Conservation (phyloP, 257 asterid species). For the Galeopsis tetrahit region DNA sequence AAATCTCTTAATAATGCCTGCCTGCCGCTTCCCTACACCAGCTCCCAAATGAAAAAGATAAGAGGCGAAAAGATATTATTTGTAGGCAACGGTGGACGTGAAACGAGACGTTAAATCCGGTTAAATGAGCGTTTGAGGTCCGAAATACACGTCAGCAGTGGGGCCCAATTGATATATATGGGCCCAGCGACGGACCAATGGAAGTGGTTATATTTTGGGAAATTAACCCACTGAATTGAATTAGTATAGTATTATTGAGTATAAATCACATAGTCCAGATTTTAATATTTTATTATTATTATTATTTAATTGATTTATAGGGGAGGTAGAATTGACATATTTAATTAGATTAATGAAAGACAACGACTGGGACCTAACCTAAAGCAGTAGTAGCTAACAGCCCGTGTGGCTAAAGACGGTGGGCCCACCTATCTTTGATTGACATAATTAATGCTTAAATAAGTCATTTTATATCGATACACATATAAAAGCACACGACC, state of each 20-base stretch:
- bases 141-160: conserved; percentile 45
- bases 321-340: not conserved
- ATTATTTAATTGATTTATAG: not conserved
- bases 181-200: conserved; percentile 36
- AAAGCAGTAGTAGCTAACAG: not conserved
- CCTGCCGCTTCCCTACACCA: conserved; percentile 21
- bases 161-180: conserved; percentile 34
- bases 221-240: conserved; percentile 9
- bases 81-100: conserved; percentile 42
- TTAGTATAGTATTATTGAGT: not conserved
- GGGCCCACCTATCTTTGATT: not conserved
- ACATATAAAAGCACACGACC: no score
- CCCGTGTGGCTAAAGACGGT: not conserved
- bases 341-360: not conserved
- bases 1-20: conserved; percentile 27
- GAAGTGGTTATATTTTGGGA: conserved; percentile 17
- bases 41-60: conserved; percentile 21
- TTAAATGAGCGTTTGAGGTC: conserved; percentile 39
- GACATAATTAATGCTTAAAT: no score
- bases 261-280: not conserved
- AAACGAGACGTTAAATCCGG: conserved; percentile 31
- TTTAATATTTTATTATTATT: not conserved
- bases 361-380: not conserved
- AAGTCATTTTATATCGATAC: no score
- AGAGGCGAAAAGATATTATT: conserved; percentile 15